Percentiles rank a stretch among this genome's conserved stretches.
Evolutionary conservation across 805 yeast species (phyloP).

Genomic region (Candida anglica): DNA sequence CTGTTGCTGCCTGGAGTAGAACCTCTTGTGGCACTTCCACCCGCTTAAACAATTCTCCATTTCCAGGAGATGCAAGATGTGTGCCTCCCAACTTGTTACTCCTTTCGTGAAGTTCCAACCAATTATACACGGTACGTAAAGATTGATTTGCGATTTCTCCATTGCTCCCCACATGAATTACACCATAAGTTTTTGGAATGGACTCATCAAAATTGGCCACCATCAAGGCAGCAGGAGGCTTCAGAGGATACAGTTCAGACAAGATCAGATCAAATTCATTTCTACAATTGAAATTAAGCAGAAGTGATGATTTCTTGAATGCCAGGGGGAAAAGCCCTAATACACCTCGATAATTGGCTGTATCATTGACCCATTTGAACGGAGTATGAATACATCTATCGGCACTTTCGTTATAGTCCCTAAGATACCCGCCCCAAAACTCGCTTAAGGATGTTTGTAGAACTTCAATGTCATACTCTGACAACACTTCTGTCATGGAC

Average conservation of each 20-base stretch:
- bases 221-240: slow-evolving; percentile 21
- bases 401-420: slow-evolving; percentile 16
- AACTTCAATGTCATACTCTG: slow-evolving; percentile 12
- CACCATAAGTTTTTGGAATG: slow-evolving; percentile 29
- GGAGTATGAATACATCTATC: slow-evolving; percentile 14
- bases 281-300: slow-evolving; percentile 9
- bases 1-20: slow-evolving; percentile 5
- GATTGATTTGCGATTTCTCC: slow-evolving; percentile 8
- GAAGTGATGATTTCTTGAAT: slow-evolving; percentile 26
- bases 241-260: slow-evolving; percentile 1
- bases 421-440: slow-evolving; percentile 28
- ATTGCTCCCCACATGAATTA: slow-evolving; percentile 15
- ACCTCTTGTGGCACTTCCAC: slow-evolving; percentile 4
- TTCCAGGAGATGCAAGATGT: slow-evolving; percentile 11
- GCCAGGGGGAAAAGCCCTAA: slow-evolving; percentile 23
- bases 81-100: slow-evolving; percentile 19
- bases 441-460: slow-evolving; percentile 14
- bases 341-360: slow-evolving; percentile 31
- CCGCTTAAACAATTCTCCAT: slow-evolving; percentile 10
- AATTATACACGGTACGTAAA: slow-evolving; percentile 22
- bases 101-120: slow-evolving; percentile 28
- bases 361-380: slow-evolving; percentile 28
- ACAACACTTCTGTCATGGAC: slow-evolving; percentile 14
- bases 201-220: slow-evolving; percentile 22
- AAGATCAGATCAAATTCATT: slow-evolving; percentile 13